Evolutionary conservation across 345 rosid genomes (phyloP).

Genomic region (Excoecaria agallocha): DNA sequence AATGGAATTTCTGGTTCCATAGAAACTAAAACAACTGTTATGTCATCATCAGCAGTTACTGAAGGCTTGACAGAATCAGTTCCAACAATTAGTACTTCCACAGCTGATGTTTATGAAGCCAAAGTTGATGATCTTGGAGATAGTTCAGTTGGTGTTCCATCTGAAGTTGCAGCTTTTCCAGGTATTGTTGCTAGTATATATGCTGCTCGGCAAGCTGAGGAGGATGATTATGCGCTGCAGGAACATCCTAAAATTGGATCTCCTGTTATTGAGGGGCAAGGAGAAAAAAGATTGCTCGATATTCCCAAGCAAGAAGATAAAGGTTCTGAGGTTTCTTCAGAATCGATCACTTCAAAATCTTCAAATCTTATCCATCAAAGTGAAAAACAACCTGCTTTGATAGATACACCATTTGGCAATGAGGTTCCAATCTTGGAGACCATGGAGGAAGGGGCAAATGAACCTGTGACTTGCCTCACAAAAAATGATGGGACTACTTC

Average conservation of each 20-base stretch:
- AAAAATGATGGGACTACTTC: slow-evolving; percentile 34
- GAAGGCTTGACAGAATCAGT: slow-evolving; percentile 28
- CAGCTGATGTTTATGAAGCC: slow-evolving; percentile 30
- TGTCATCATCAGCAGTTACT: slow-evolving; percentile 22
- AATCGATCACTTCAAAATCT: slow-evolving; percentile 22
- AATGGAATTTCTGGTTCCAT: slow-evolving; percentile 31
- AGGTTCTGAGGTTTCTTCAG: slow-evolving; percentile 32
- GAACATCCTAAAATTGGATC: slow-evolving; percentile 30
- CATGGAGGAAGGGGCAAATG: slow-evolving; percentile 29
- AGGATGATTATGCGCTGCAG: slow-evolving; percentile 22
- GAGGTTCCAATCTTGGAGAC: slow-evolving; percentile 31
- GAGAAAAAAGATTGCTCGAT: slow-evolving; percentile 14
- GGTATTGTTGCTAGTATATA: slow-evolving; percentile 3
- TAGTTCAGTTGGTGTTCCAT: slow-evolving; percentile 25
- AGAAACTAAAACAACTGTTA: slow-evolving; percentile 29
- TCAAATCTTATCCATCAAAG: slow-evolving; percentile 19
- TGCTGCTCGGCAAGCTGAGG: slow-evolving; percentile 11
- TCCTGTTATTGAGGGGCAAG: slow-evolving; percentile 17
- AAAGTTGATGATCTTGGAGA: slow-evolving; percentile 32
- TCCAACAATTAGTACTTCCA: slow-evolving; percentile 22
- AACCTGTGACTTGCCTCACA: slow-evolving; percentile 20
- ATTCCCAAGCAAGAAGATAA: slow-evolving; percentile 29
- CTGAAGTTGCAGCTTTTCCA: slow-evolving; percentile 35
- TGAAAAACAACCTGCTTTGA: slow-evolving; percentile 25
- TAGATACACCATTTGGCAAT: slow-evolving; percentile 15